phyloP scores from a whole-genome alignment of 805 yeast genomes.

The Metschnikowia matae region DNA sequence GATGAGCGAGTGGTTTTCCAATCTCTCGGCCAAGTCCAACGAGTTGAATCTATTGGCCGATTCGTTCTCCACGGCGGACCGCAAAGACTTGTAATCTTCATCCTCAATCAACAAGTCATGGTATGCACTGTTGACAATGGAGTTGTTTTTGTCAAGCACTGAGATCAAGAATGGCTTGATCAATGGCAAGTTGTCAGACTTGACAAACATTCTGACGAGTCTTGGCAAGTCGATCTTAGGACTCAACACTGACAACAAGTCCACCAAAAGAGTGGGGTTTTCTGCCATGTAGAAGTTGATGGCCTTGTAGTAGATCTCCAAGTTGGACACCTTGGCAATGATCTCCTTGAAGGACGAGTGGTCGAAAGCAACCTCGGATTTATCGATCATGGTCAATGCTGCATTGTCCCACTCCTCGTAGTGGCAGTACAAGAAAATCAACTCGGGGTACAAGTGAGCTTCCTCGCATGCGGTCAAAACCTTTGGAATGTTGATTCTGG shows the following conservation, averaged over 20 bases:
- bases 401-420: slow-evolving; percentile 99
- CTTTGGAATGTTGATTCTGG: slow-evolving; percentile 95
- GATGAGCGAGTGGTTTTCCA: slow-evolving; percentile 85
- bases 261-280: slow-evolving; percentile 87
- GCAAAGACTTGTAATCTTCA: slow-evolving; percentile 88
- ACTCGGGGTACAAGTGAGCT: slow-evolving; percentile 94
- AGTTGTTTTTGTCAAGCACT: slow-evolving; percentile 84
- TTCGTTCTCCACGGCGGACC: slow-evolving; percentile 71
- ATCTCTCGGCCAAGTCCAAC: slow-evolving; percentile 83
- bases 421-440: slow-evolving; percentile 93
- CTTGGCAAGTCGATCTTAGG: slow-evolving; percentile 92
- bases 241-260: slow-evolving; percentile 74
- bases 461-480: slow-evolving; percentile 90
- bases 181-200: slow-evolving; percentile 93
- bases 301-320: slow-evolving; percentile 96
- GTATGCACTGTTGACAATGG: slow-evolving; percentile 90
- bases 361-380: slow-evolving; percentile 87
- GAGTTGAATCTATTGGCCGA: slow-evolving; percentile 89
- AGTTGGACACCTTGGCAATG: slow-evolving; percentile 88
- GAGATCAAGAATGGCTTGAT: slow-evolving; percentile 92
- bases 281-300: slow-evolving; percentile 89
- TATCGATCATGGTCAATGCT: slow-evolving; percentile 93
- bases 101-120: slow-evolving; percentile 95
- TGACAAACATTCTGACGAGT: slow-evolving; percentile 90
- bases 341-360: slow-evolving; percentile 93